Evolutionary conservation across 192 early-diverging fungal genomes (phyloP).

Genomic region (Anaeromyces robustus): DNA sequence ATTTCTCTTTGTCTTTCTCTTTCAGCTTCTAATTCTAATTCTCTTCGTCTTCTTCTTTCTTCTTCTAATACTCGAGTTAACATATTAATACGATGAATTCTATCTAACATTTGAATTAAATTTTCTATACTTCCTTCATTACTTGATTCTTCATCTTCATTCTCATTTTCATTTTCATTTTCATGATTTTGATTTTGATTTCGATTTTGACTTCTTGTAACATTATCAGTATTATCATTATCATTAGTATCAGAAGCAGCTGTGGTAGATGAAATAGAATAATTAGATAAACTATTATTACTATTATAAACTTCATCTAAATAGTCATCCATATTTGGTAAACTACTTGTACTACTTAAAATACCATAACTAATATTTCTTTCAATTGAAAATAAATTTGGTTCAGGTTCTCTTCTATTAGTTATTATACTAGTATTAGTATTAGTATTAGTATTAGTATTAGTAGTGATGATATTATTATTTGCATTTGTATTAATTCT

Average conservation of each 20-base stretch:
- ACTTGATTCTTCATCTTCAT: too few relatives aligned
- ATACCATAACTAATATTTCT: not conserved
- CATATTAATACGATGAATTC: not conserved
- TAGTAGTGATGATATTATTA: not conserved
- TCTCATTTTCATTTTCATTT: too few relatives aligned
- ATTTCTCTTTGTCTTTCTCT: not conserved
- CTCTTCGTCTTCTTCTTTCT: not conserved
- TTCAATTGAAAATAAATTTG: not conserved
- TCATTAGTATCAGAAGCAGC: too few relatives aligned
- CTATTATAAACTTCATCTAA: too few relatives aligned
- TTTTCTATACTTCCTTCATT: not conserved
- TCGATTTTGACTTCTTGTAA: too few relatives aligned
- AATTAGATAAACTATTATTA: too few relatives aligned
- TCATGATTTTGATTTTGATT: too few relatives aligned
- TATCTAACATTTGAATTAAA: not conserved
- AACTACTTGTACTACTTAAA: not conserved
- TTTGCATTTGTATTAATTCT: not conserved
- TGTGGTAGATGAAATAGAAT: too few relatives aligned
- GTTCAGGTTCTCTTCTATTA: too few relatives aligned
- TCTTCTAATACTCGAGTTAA: not conserved
- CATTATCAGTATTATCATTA: too few relatives aligned
- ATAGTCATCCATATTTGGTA: not conserved
- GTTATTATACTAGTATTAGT: too few relatives aligned
- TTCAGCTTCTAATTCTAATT: not conserved
- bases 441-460: not conserved